Conservation (phyloP, 2,329 filamentous ascomycete genomes). For the Alternaria incomplexa region DNA sequence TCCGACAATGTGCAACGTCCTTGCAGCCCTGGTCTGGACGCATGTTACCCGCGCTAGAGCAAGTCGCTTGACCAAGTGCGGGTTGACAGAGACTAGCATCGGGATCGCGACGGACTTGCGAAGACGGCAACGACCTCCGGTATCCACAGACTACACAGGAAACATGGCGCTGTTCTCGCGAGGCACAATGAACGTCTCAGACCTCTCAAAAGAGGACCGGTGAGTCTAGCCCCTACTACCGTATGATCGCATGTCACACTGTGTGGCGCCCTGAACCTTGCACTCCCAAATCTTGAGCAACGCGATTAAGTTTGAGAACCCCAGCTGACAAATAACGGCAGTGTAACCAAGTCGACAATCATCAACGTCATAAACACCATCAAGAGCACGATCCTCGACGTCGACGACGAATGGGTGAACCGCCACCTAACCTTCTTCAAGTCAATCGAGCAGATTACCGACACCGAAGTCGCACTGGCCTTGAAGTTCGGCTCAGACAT, state of each 20-base stretch:
- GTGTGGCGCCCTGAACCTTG: conserved; percentile 5
- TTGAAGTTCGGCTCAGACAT: conserved; percentile 41
- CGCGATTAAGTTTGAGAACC: not conserved
- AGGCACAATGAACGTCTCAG: conserved; percentile 32
- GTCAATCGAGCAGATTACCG: conserved; percentile 34
- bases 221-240: conserved; percentile 25
- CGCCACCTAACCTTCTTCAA: conserved; percentile 41
- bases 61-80: conserved; percentile 21
- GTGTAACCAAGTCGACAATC: conserved; percentile 41
- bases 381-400: conserved; percentile 33
- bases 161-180: conserved; percentile 43
- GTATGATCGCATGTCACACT: conserved; percentile 3
- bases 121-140: conserved; percentile 31
- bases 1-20: conserved; percentile 40
- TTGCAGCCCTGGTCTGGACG: conserved; percentile 45
- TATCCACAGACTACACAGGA: conserved; percentile 36
- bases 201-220: conserved; percentile 35
- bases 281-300: conserved; percentile 9
- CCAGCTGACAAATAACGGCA: conserved; percentile 23
- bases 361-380: conserved; percentile 34
- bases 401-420: conserved; percentile 41
- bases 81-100: conserved; percentile 30
- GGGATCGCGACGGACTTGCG: conserved; percentile 42
- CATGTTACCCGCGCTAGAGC: conserved; percentile 43
- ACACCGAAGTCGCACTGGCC: conserved; percentile 38